Evolutionary conservation across 208 protist species (phyloP), one percentile per base, ranked within the genome.

Genomic region (Leishmania guyanensis): DNA sequence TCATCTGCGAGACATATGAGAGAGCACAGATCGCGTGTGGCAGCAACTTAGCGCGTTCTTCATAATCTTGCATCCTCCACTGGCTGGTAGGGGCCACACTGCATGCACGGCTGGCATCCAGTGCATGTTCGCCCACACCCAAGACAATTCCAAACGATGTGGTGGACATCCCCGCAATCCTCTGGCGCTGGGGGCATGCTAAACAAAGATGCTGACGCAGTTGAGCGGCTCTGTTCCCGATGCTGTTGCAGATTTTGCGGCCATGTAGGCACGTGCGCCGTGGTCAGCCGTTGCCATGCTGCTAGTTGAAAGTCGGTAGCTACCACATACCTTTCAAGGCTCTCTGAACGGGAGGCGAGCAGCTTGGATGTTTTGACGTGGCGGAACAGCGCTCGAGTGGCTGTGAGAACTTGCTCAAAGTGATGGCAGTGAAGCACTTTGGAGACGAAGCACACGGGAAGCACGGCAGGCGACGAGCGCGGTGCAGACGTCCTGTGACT

Each of bases 371-470:
- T 60, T 22, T 83, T 3, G 5, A 96, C 92, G 60, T 72, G 74
- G 46, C 72, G 26, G 70, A 94, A 96, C 69, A 91, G 87, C 5
- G 50, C 43, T 56, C 79, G 50, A n/a, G 69, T 71, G 20, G 84
- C 88, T 16, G 71, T 74, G 36, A 89, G 64, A 8, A 96, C 71
- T 5, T 83, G 71, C 14, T 84, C 62, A 39, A 90, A 84, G 75
- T 96, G 92, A 4, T 75, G 46, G 20, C 88, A 93, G 56, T 83
- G 79, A 75, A 94, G 91, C 43, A 88, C 81, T 78, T 96, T 96
- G 20, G 89, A 93, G 8, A 94, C 86, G 86, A 94, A 96, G 75
- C 81, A 87, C 39, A 89, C 81, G 16, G 86, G 82, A 36, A 83
- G 66, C 43, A 65, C 48, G 50, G 60, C 12, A 36, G 77, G 26